Evolutionary conservation across 805 yeast species (phyloP), one percentile per base, ranked within the genome.

Genomic region (Hyphopichia homilentoma): DNA sequence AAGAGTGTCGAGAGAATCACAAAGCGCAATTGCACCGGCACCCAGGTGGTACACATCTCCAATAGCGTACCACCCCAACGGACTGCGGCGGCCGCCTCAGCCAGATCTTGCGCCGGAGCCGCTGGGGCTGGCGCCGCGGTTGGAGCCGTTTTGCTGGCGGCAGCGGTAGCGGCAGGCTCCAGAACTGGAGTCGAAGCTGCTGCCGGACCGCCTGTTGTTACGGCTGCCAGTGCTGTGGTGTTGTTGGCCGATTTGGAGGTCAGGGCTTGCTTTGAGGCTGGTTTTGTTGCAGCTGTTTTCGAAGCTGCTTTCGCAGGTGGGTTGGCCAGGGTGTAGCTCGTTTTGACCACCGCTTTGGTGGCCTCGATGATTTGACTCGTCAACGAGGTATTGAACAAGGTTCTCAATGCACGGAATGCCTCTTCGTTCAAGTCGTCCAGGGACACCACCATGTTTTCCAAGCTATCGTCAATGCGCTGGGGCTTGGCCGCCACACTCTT

Each of bases 11-110:
- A 53, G 26, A 85, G 63, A 3, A 83, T 70, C 18, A 78, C 61
- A 59, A 83, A 86, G 41, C 95, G 66, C 42, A 78, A 68, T 50
- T 79, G 95, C 23, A 79, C 93, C 0, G 87, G 97, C 7, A 86
- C 75, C 75, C 89, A 86, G 24, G 75, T 73, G 6, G 88, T 78
- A 36, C 85, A 72, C 40, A 77, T 63, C 40, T 79, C 81, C 22
- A 85, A 59, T 29, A 89, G 61, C 7, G 66, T 55, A 18, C 71
- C 63, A 2, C 75, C 65, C 89, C 89, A 82, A 5, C 43, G 40
- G 9, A 43, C 39, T 25, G 57, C 54, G 25, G 35, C 25, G 42
- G 49, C 27, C 27, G 59, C 13, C 29, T 48, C 39, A 66, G 16
- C 7, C 11, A 14, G 17, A 23, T 26, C 29, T 7, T 11, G 7